Conservation (phyloP, 202 grass and related monocot species). For the Miscanthus sacchariflorus region DNA sequence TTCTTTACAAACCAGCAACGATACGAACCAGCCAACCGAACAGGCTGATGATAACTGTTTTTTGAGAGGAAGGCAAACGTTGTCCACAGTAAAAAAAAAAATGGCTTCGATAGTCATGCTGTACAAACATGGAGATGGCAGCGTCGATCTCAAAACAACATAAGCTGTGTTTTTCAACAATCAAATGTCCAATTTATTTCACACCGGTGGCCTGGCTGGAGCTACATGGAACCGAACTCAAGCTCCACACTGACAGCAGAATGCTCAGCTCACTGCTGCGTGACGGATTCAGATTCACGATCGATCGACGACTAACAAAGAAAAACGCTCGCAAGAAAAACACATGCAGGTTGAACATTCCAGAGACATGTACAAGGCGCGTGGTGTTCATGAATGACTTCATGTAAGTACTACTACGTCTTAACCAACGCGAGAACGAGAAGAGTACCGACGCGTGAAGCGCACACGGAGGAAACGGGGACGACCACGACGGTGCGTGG, state of each 20-base stretch:
- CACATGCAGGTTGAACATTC: background rate
- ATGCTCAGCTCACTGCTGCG: background rate
- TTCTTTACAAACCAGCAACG: no score
- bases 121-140: background rate
- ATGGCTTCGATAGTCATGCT: no score
- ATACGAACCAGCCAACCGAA: no score
- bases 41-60: no score
- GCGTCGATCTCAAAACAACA: background rate
- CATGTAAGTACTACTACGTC: no score
- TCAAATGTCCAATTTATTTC: slow-evolving; percentile 6
- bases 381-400: background rate
- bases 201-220: background rate
- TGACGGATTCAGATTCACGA: no score
- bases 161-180: background rate
- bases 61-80: no score
- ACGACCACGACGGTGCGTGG: background rate
- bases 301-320: background rate
- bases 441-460: background rate
- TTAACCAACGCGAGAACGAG: no score
- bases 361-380: no score
- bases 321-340: background rate
- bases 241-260: background rate
- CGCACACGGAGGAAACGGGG: background rate
- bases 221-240: background rate
- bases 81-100: no score